Base-by-base conservation (phyloP, 202 grass and related monocot genomes). In the Zoysia matrella region DNA sequence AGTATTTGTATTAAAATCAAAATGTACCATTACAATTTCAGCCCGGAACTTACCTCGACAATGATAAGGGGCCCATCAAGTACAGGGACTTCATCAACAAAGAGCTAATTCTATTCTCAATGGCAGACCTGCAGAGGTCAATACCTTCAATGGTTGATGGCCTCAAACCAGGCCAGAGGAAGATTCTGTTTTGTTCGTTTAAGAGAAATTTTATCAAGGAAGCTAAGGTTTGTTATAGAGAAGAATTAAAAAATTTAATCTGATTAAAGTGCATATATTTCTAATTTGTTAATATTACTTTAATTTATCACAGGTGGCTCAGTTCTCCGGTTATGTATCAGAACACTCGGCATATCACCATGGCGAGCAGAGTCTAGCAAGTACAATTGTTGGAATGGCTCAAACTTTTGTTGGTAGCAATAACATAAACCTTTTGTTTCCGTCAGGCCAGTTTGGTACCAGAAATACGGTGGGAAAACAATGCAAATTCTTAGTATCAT, bases 71-170 rank as follows among this genome's bases (percentile, higher is more conserved):
- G 47, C 11, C 3, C 11, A 93, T 98, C 55, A 98, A 91, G 71
- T 98, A 98, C 56, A 88, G 92, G 11, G 90, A 98, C 79, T 98
- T 98, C 80, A 90, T 98, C 82, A 95, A 98, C 86, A 98, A 91
- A 82, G 95, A 98, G 85, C 41, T 98, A 51, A 98, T 98, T 52
- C 82, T 95, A 6, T 98, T 95, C 76, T 98, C 95, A 5, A 85
- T 94, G 90, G 95, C 92, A 15, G 95, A 98, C 81, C 91, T 98
- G 52, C 92, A 95, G 67, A 74, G 92, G 45, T 98, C 95, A 52
- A 95, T 98, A 85, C 95, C 92, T 52, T 95, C 95, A 69, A 93
- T 98, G 92, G 89, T 98, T n/a, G 95, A 98, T 53, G 95, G 95
- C 42, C 71, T 98, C 36, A 98, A 98, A 49, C 95, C 92, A 54